Evolutionary conservation across 1,139 yeast genomes (phyloP).

Genomic region (Yamadazyma aaseri): DNA sequence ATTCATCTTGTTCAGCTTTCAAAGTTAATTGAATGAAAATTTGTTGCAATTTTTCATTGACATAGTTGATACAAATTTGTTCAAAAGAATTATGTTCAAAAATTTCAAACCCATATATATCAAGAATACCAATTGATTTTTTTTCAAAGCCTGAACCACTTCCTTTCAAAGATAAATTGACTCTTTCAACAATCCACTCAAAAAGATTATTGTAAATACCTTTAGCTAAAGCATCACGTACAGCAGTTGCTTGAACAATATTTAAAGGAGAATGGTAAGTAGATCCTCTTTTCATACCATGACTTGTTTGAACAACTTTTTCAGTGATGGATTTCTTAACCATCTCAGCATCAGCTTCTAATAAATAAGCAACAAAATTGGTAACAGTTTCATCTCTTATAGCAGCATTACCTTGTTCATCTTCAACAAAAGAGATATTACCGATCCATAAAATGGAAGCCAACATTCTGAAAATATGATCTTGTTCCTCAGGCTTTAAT

Average conservation of each 20-base stretch:
- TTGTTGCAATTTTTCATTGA: slow-evolving; percentile 95
- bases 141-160: slow-evolving; percentile 41
- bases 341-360: slow-evolving; percentile 73
- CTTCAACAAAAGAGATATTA: slow-evolving; percentile 80
- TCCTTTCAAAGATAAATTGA: slow-evolving; percentile 62
- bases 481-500: slow-evolving; percentile 77
- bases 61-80: slow-evolving; percentile 95
- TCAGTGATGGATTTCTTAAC: slow-evolving; percentile 71
- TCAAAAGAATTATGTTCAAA: slow-evolving; percentile 96
- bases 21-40: slow-evolving; percentile 93
- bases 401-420: slow-evolving; percentile 81
- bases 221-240: slow-evolving; percentile 92
- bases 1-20: slow-evolving; percentile 97
- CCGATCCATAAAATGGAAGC: slow-evolving; percentile 95
- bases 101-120: slow-evolving; percentile 97
- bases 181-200: slow-evolving; percentile 97
- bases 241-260: slow-evolving; percentile 89
- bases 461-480: slow-evolving; percentile 79
- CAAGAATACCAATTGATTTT: slow-evolving; percentile 85
- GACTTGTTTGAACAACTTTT: slow-evolving; percentile 85
- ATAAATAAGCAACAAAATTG: slow-evolving; percentile 86
- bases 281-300: slow-evolving; percentile 87
- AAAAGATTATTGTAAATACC: slow-evolving; percentile 90
- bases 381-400: slow-evolving; percentile 86
- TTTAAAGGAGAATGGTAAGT: slow-evolving; percentile 94